Evolutionary conservation across 371 early-diverging fungal species (phyloP), one percentile per base, ranked within the genome.

Genomic region (Mucor lusitanicus): DNA sequence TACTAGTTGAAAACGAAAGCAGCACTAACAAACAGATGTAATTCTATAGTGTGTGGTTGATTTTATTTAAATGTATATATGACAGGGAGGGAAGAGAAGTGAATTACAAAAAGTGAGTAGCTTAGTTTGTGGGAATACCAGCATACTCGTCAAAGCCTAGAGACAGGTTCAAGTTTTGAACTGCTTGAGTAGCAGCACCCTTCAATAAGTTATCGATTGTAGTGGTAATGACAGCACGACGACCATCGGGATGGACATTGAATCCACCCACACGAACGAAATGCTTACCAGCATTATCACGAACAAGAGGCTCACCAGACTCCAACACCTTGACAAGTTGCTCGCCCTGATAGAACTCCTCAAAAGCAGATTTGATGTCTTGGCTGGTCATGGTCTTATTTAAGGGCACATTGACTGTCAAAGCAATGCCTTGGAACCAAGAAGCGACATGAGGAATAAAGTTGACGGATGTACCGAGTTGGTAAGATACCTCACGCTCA

Each of bases 151-250:
- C 92, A 59, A 90, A 76, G 11, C 90, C 90, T 21, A 94, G 77
- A 25, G 91, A 87, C 68, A 94, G 75, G 71, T 94, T 94, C 67
- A 92, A 79, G 79, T 94, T 94, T 78, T 97, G 98, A 44, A 97
- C 73, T 9, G 97, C 96, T 82, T 98, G 98, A 27, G 97, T 97
- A 15, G 97, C 97, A 27, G 97, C 97, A 8, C 97, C 99, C 88
- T 98, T 98, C 65, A 96, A 85, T 71, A 97, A 71, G 65, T 97
- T 97, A 75, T 97, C 97, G 48, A 97, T 91, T n/a, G 97, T 96
- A 8, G 93, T 90, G 13, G 93, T 89, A n/a, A 97, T 78, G 3
- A 96, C 96, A 4, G 88, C 95, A 35, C 97, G 84, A 74, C 89
- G 87, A n/a, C 88, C 92, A 5, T 83, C 87, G 23, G 90, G 79